Evolutionary conservation across 2,329 filamentous ascomycete genomes (phyloP).

Genomic region (Cladophialophora carrionii): DNA sequence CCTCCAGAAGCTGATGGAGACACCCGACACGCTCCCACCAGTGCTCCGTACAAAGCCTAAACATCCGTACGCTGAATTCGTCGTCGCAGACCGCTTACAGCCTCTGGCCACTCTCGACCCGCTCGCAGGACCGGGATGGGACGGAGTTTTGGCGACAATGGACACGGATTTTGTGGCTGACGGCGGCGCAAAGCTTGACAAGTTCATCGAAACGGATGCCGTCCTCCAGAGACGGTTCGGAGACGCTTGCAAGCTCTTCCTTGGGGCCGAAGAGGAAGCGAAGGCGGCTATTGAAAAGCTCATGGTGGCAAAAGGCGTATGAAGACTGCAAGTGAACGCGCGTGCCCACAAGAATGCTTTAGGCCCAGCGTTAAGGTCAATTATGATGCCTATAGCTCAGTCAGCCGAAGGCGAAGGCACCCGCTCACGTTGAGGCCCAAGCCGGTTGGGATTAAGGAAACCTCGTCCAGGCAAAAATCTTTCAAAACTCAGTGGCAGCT

Average conservation of each 20-base stretch:
- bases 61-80: neutral
- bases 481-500: neutral
- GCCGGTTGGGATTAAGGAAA: neutral
- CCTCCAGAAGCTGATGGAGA: constrained; percentile 9
- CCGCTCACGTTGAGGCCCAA: neutral
- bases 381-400: neutral
- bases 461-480: neutral
- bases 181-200: neutral
- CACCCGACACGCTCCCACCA: neutral
- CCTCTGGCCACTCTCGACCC: neutral
- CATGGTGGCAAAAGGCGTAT: neutral
- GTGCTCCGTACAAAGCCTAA: neutral
- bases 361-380: neutral
- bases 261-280: neutral
- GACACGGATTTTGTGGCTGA: neutral
- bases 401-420: neutral
- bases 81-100: neutral
- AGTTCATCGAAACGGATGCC: neutral
- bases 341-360: neutral
- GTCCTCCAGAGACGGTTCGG: neutral
- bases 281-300: neutral
- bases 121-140: neutral
- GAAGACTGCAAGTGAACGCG: neutral
- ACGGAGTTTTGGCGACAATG: constrained; percentile 1
- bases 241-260: neutral